Evolutionary conservation across 768 basidiomycete species (phyloP).

Genomic region (Mycena capillaripes): DNA sequence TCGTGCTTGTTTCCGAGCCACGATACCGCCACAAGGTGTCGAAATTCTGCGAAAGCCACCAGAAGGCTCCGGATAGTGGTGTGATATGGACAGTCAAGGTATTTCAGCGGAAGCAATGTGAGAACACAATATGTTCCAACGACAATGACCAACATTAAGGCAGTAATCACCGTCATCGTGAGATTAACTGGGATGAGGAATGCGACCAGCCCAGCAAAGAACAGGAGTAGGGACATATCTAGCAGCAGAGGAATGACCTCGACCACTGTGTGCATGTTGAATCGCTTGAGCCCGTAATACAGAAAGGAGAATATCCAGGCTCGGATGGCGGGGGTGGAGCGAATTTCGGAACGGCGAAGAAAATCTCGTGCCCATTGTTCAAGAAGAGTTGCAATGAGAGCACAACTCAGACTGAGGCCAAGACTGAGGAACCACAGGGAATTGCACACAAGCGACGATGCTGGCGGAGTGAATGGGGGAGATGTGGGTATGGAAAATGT

Average conservation of each 20-base stretch:
- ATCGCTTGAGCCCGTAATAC: conserved; percentile 1
- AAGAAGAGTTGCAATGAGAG: neutral
- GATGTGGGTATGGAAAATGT: neutral
- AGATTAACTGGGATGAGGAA: neutral
- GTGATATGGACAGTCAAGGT: neutral
- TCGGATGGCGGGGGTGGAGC: neutral
- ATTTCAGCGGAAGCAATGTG: neutral
- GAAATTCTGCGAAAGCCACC: neutral
- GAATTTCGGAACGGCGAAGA: neutral
- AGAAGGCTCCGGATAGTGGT: neutral
- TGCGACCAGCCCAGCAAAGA: neutral
- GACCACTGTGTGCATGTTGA: too few relatives aligned
- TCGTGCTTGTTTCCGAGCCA: neutral
- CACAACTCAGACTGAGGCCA: neutral
- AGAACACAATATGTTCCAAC: neutral
- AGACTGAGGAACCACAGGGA: neutral
- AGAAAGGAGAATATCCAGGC: neutral
- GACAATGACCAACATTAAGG: neutral
- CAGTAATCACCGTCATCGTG: neutral
- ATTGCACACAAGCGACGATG: neutral
- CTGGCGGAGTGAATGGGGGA: neutral
- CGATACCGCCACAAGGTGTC: neutral
- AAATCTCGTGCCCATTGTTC: conserved; percentile 1
- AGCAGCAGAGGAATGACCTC: neutral
- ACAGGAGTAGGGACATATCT: neutral